Base-by-base conservation (phyloP, 176 grass and related monocot genomes). In the Melocanna baccifera region DNA sequence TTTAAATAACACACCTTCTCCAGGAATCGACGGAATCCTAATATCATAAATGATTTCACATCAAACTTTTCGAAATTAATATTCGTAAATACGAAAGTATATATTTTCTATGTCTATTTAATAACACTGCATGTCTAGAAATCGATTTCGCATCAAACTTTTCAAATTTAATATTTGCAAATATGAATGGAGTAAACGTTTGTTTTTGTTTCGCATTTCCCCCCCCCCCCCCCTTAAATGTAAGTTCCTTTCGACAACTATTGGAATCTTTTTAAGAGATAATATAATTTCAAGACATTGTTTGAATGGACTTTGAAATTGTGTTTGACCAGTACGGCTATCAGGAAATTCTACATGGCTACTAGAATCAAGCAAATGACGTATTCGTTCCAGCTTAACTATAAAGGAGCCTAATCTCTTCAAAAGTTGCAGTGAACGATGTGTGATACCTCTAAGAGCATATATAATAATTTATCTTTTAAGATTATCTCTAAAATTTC, bases 301-400 rank as follows among this genome's bases (percentile, higher is more conserved):
- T 7, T 34, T 47, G 10, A 73, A 16, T 34, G 3, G 2, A 66
- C 12, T 15, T 48, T 16, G 4, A 0, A 36, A 63, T 0, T 29
- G 7, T n/a, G 0, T 53, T 22, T 16, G 1, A 75, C 3, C 0
- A 2, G 28, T 10, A 18, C 11, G 0, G 5, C 18, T 0, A 0
- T 7, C 4, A 12, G 1, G 0, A 42, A 66, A 9, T 57, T 7
- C 2, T 12, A 23, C 0, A 1, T 30, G 34, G 3, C 25, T 56
- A n/a, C 14, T n/a, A 22, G 52, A 56, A 1, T 45, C 81, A 36
- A n/a, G 12, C 0, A n/a, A 0, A 9, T 14, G 12, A 0, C 1
- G 1, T 66, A 9, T 34, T 66, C 10, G 19, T 14, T 45, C 4
- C 30, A 56, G 15, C 56, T 42, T 67, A 12, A 58, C 0, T 37